Conservation (phyloP, 129 eudicot species). For the Tanacetum coccineum region DNA sequence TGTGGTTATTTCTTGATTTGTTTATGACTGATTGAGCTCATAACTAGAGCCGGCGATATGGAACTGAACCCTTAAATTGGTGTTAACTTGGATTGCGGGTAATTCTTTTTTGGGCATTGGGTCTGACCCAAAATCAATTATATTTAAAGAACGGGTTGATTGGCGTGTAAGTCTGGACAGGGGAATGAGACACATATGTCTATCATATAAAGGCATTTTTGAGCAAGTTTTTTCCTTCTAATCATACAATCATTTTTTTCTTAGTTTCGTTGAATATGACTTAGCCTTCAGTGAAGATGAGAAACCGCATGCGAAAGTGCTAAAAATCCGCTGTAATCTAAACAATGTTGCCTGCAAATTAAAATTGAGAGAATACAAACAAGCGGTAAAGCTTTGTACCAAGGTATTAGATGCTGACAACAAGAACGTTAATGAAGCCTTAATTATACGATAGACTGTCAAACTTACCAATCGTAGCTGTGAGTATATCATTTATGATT, state of each 20-base stretch:
- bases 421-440: conserved; percentile 51
- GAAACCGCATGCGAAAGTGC: conserved; percentile 39
- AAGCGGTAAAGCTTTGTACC: conserved; percentile 49
- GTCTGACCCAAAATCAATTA: no score
- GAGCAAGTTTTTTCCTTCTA: neutral
- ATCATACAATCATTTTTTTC: neutral
- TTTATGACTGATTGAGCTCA: neutral
- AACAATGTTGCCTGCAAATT: conserved; percentile 76
- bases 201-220: neutral
- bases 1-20: neutral
- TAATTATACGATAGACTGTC: no score
- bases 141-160: no score
- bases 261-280: conserved; percentile 54
- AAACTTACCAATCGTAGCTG: no score
- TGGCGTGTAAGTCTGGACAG: no score
- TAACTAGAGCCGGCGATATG: neutral
- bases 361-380: conserved; percentile 47
- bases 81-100: no score
- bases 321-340: conserved; percentile 45
- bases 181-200: neutral
- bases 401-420: conserved; percentile 65
- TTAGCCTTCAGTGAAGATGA: conserved; percentile 48
- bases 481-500: no score
- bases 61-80: no score
- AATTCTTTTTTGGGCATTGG: no score